Evolutionary conservation across 805 yeast genomes (phyloP).

Genomic region (Suhomyces sp.): DNA sequence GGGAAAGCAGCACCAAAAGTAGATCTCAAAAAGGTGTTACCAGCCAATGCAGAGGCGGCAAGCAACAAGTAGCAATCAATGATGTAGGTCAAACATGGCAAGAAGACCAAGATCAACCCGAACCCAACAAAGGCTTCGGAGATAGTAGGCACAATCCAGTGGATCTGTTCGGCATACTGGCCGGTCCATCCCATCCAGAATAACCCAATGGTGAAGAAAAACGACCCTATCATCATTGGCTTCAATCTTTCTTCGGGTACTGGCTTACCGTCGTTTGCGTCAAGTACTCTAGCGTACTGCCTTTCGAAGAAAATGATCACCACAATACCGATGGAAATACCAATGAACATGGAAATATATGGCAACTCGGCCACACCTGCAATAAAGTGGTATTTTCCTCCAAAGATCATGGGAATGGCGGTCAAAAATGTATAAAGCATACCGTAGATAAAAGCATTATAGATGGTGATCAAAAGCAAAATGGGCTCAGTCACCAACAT

Average conservation of each 20-base stretch:
- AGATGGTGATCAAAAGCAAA: constrained; percentile 41
- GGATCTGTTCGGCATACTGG: constrained; percentile 64
- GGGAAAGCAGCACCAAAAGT: constrained; percentile 62
- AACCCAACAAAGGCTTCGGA: constrained; percentile 41
- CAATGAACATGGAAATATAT: constrained; percentile 35
- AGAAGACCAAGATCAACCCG: constrained; percentile 56
- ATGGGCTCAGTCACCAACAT: constrained; percentile 44
- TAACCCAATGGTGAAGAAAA: constrained; percentile 72
- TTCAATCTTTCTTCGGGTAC: constrained; percentile 80
- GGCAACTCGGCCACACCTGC: constrained; percentile 26
- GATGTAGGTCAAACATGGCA: constrained; percentile 57
- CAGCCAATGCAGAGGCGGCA: constrained; percentile 66
- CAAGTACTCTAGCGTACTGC: constrained; percentile 30
- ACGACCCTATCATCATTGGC: constrained; percentile 69
- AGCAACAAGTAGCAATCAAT: constrained; percentile 57
- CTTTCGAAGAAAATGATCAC: constrained; percentile 26
- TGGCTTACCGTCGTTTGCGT: constrained; percentile 42
- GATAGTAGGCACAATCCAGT: constrained; percentile 67
- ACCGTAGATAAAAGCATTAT: constrained; percentile 50
- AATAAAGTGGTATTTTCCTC: constrained; percentile 23
- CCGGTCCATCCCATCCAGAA: constrained; percentile 92
- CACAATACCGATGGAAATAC: constrained; percentile 31
- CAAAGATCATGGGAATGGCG: constrained; percentile 46
- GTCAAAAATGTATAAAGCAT: constrained; percentile 45
- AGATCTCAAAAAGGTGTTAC: constrained; percentile 58